Evolutionary conservation across 1,139 yeast genomes (phyloP), one percentile per base, ranked within the genome.

Genomic region (Pichia sp.): DNA sequence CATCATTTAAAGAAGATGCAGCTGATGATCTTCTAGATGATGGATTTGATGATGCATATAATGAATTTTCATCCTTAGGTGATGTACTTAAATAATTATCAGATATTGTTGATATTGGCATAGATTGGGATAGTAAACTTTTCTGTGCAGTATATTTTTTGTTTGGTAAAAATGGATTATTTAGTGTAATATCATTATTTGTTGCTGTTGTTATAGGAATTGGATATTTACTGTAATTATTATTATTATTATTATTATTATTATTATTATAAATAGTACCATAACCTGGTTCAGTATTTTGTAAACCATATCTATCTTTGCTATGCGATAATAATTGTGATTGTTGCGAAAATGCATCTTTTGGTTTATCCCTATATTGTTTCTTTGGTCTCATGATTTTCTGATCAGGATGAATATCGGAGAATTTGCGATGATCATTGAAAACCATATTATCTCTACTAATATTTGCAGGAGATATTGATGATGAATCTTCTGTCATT

Each of bases 1-100:
- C 98, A 66, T 92, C 97, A 62, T 85, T 90, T 51, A 90, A 68
- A 0, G 96, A 85, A 6, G 92, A 81, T 9, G 73, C 71, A 50
- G 80, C 82, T 32, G 89, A 79, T 18, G 85, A 74, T 54, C 90
- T 75, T 50, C 89, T 79, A 18, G 86, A 78, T 1, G 84, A 75
- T 2, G 94, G 94, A 57, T 84, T 83, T 8, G 90, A 83, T 2
- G 65, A 59, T 3, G 58, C 63, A 38, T 41, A 53, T 8, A 47
- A 32, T 18, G 49, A 50, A 34, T 43, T 47, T 11, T 42, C 44
- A 3, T 39, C 52, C 18, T 35, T 28, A 10, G 43, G 32, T 11
- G 42, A 34, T 3, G 44, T 7, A 29, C 34, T 32, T 6, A 30
- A n/a, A 32, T 42, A 43, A n/a, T 39, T 41, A 5, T 47, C 53